phyloP scores from a whole-genome alignment of 441 rosid species.

The Bruguiera hainesii region DNA sequence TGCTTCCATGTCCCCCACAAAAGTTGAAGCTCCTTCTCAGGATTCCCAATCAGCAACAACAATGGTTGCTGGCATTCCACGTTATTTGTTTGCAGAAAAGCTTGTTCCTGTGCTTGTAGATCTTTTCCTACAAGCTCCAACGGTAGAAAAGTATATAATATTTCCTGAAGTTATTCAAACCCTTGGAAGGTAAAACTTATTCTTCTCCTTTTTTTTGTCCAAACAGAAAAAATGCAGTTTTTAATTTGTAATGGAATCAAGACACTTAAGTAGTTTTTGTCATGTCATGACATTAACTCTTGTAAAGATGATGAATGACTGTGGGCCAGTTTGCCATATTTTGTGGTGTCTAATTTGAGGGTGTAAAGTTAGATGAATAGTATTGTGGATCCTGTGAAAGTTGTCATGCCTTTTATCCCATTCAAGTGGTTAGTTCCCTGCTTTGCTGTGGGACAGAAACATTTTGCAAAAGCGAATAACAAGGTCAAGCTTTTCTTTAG shows the following conservation, averaged over 20 bases:
- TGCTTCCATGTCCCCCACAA: conserved; percentile 35
- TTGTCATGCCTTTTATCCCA: not conserved
- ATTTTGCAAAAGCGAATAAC: conserved; percentile 13
- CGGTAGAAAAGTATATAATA: conserved; percentile 61
- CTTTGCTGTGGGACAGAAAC: not conserved
- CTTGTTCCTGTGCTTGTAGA: conserved; percentile 79
- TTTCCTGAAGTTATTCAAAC: conserved; percentile 83
- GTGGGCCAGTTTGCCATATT: not conserved
- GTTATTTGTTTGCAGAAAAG: conserved; percentile 78
- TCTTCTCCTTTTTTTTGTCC: not conserved
- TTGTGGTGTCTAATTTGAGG: not conserved
- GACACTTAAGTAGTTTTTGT: too few relatives aligned
- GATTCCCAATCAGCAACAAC: conserved; percentile 32
- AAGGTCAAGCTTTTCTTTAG: conserved; percentile 34
- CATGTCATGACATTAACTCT: not conserved
- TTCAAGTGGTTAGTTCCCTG: not conserved
- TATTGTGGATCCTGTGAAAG: not conserved
- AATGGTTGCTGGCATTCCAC: conserved; percentile 38
- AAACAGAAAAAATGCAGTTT: too few relatives aligned
- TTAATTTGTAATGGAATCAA: too few relatives aligned
- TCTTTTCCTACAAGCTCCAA: conserved; percentile 71
- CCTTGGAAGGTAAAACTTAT: conserved; percentile 69
- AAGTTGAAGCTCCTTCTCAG: conserved; percentile 36
- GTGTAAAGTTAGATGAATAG: not conserved
- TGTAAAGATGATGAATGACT: not conserved